phyloP scores from a whole-genome alignment of 768 basidiomycete genomes.

The Phylloporus sp. region DNA sequence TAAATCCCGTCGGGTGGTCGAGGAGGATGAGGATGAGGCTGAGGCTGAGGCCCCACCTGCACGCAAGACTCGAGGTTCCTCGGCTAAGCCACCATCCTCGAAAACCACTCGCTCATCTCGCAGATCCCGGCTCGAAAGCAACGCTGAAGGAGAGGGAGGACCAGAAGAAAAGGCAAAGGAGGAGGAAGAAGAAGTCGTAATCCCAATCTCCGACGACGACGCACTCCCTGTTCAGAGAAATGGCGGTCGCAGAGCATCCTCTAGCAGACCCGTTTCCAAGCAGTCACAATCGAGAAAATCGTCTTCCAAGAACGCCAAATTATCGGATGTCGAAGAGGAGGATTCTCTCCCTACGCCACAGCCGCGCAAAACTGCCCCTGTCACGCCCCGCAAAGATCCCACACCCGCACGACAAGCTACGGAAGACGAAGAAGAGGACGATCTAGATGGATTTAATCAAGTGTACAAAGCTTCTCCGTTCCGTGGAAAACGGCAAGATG shows the following conservation, averaged over 20 bases:
- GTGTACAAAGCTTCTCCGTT: slow-evolving; percentile 17
- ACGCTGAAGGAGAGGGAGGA: slow-evolving; percentile 26
- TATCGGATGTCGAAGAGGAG: neutral
- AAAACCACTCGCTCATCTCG: slow-evolving; percentile 11
- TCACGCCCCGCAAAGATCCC: neutral
- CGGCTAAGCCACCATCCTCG: too few relatives aligned
- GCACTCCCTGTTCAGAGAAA: slow-evolving; percentile 17
- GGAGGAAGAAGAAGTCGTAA: neutral
- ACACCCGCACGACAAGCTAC: neutral
- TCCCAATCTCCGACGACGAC: slow-evolving; percentile 23
- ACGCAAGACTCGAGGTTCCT: too few relatives aligned
- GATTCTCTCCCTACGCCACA: slow-evolving; percentile 12
- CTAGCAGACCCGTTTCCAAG: neutral
- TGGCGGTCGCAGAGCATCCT: slow-evolving; percentile 6
- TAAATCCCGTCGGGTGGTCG: too few relatives aligned
- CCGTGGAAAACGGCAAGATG: slow-evolving; percentile 10
- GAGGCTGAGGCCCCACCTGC: too few relatives aligned
- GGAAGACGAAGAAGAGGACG: slow-evolving; percentile 13
- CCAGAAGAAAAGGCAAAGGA: slow-evolving; percentile 1
- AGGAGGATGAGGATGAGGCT: too few relatives aligned
- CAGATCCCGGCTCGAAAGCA: slow-evolving; percentile 14
- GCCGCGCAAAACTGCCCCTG: slow-evolving; percentile 11
- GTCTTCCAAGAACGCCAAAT: slow-evolving; percentile 1
- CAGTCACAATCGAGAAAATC: neutral
- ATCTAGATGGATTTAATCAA: slow-evolving; percentile 24